Conservation (phyloP, 495 filamentous ascomycete genomes). For the Emericellopsis terricola region DNA sequence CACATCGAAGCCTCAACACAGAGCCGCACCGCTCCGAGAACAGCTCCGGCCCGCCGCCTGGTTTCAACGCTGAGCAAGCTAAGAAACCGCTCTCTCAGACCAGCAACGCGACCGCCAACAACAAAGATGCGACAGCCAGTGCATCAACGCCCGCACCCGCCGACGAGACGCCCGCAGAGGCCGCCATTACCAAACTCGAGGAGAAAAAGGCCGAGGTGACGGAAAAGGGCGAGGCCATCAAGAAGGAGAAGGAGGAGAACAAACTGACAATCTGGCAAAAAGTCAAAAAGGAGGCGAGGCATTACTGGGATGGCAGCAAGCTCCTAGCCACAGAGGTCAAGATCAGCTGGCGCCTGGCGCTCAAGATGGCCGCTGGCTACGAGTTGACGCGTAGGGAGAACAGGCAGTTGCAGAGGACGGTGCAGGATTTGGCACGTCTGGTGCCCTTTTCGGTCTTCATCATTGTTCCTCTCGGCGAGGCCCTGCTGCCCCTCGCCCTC, state of each 20-base stretch:
- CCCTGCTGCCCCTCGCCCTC: constrained; percentile 83
- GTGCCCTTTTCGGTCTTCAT: constrained; percentile 95
- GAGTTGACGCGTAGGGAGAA: constrained; percentile 89
- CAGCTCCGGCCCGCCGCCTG: constrained; percentile 60
- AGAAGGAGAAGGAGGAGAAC: constrained; percentile 47
- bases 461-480: constrained; percentile 89
- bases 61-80: constrained; percentile 80
- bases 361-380: constrained; percentile 97
- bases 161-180: constrained; percentile 9
- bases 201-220: constrained; percentile 9
- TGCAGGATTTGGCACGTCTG: constrained; percentile 80
- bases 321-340: constrained; percentile 78
- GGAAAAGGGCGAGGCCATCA: constrained; percentile 9
- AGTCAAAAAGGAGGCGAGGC: constrained; percentile 75
- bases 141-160: constrained; percentile 12
- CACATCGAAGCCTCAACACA: constrained; percentile 47
- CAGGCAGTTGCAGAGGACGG: constrained; percentile 79
- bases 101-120: constrained; percentile 13
- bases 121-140: constrained; percentile 12
- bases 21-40: constrained; percentile 36
- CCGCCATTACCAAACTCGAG: constrained; percentile 14
- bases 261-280: constrained; percentile 81
- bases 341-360: constrained; percentile 75
- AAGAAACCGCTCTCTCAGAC: constrained; percentile 63
- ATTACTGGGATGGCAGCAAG: constrained; percentile 99